Evolutionary conservation across 208 protist species (phyloP).

Genomic region (Angomonas ambiguus): DNA sequence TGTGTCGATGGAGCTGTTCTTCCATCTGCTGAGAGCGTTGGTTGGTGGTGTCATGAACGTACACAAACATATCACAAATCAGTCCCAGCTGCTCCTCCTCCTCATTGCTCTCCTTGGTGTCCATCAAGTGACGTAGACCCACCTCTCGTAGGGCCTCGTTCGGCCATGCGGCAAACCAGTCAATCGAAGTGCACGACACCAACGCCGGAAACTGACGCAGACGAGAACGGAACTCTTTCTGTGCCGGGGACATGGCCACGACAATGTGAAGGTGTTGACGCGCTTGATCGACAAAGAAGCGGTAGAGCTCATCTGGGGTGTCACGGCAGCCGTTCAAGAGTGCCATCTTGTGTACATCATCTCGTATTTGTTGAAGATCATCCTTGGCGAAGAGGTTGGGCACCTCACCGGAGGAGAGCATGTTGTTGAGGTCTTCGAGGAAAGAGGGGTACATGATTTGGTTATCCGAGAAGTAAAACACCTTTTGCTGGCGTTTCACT

Average conservation of each 20-base stretch:
- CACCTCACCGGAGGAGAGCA: constrained; percentile 97
- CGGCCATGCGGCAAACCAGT: constrained; percentile 99
- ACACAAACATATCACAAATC: constrained; percentile 92
- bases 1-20: constrained; percentile 91
- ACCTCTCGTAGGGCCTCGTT: constrained; percentile 95
- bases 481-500: constrained; percentile 91
- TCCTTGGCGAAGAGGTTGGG: constrained; percentile 97
- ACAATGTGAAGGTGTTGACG: constrained; percentile 95
- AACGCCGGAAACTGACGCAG: constrained; percentile 98
- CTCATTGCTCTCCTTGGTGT: constrained; percentile 86
- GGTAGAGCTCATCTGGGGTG: constrained; percentile 91
- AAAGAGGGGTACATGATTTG: constrained; percentile 96
- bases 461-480: constrained; percentile 98
- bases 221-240: constrained; percentile 93
- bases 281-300: constrained; percentile 95
- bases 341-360: constrained; percentile 90
- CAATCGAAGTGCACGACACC: constrained; percentile 97
- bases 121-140: constrained; percentile 76
- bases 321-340: constrained; percentile 83
- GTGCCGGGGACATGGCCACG: constrained; percentile 97
- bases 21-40: constrained; percentile 87
- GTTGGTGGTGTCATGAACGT: constrained; percentile 92
- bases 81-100: constrained; percentile 69
- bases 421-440: constrained; percentile 98
- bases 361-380: constrained; percentile 92